These are phyloP conservation scores for Sphaerosporella brunnea DNA, from an alignment of 495 filamentous ascomycete genomes.

Conservation along the genomic window DNA sequence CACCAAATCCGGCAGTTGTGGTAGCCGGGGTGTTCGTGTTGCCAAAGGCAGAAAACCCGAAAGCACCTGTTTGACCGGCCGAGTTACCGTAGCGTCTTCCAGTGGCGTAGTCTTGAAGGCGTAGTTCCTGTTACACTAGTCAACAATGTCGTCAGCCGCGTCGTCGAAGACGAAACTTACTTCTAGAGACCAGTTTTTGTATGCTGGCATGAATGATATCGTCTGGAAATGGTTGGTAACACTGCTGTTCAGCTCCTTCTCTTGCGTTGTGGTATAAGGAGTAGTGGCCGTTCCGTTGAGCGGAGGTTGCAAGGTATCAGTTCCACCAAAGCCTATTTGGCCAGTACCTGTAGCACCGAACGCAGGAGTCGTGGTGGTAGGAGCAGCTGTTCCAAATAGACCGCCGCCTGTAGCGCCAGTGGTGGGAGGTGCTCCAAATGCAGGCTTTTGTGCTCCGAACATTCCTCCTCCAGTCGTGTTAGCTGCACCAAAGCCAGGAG, in stretches of 20 bases:
- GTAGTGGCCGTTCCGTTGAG: conserved; percentile 54
- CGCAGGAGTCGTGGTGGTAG: conserved; percentile 34
- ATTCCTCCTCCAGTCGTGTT: conserved; percentile 24
- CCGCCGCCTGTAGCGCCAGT: conserved; percentile 30
- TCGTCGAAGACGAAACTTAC: conserved; percentile 15
- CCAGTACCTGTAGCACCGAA: conserved; percentile 32
- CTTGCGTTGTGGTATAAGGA: conserved; percentile 54
- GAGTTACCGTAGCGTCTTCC: conserved; percentile 66
- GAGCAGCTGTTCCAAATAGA: conserved; percentile 26
- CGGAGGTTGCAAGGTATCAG: conserved; percentile 18
- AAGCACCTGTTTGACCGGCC: conserved; percentile 50
- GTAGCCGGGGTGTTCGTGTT: conserved; percentile 10
- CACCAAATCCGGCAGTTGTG: conserved; percentile 9
- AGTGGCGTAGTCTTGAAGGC: conserved; percentile 74
- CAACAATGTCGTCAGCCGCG: no score
- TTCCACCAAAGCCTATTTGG: conserved; percentile 32
- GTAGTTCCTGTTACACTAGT: conserved; percentile 40
- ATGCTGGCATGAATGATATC: conserved; percentile 68
- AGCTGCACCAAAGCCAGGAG: conserved; percentile 26
- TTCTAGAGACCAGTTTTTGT: conserved; percentile 76
- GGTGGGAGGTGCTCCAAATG: conserved; percentile 31
- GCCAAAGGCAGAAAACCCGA: conserved; percentile 53
- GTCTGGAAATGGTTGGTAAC: conserved; percentile 56
- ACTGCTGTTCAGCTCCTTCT: conserved; percentile 51
- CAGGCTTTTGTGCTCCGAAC: conserved; percentile 24